These are phyloP conservation scores for Cryptomeria japonica DNA, from an alignment of 75 land plant genomes.

Conservation along the genomic window DNA sequence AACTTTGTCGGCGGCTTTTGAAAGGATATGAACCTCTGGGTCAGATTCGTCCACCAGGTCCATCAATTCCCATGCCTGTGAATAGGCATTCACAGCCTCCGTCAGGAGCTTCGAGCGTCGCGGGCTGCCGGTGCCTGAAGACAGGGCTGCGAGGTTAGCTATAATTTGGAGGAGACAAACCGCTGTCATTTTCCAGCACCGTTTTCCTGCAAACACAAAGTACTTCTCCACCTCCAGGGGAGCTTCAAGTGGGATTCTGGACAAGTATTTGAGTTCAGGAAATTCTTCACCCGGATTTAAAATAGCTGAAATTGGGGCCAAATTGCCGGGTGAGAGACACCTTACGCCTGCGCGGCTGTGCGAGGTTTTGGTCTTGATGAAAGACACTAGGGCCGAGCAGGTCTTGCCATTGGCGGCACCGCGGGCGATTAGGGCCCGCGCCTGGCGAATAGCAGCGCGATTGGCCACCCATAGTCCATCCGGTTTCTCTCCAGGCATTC, in stretches of 20 bases:
- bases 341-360: background rate
- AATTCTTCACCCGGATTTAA: too few relatives aligned
- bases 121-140: background rate
- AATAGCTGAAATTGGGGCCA: background rate
- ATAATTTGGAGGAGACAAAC: background rate
- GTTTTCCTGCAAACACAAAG: background rate
- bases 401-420: background rate
- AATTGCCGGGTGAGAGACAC: background rate
- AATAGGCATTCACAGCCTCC: background rate
- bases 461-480: background rate
- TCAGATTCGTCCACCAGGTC: constrained; percentile 1
- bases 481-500: background rate
- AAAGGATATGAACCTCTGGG: background rate
- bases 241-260: background rate
- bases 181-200: constrained; percentile 4
- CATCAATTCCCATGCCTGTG: background rate
- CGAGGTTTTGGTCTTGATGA: background rate
- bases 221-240: background rate
- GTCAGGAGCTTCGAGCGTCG: background rate
- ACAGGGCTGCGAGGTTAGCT: background rate
- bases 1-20: background rate
- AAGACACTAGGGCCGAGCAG: background rate
- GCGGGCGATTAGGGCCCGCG: background rate
- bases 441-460: background rate
- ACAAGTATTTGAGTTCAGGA: background rate